These are phyloP conservation scores for Sungouiella thailandica DNA, from an alignment of 805 yeast genomes.

Conservation along the genomic window DNA sequence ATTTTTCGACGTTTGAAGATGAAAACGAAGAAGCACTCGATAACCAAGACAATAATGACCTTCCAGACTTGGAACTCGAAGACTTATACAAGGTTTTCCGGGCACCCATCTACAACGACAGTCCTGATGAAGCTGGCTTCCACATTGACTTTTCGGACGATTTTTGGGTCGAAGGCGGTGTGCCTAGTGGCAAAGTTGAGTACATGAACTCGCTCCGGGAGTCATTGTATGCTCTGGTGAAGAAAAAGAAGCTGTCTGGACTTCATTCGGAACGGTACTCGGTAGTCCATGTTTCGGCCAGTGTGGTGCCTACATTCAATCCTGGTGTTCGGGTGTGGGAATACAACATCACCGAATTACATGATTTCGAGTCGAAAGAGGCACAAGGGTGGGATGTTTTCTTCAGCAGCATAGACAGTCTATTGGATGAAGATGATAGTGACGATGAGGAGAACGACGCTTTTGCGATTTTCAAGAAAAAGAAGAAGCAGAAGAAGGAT, in stretches of 20 bases:
- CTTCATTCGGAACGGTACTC: constrained; percentile 54
- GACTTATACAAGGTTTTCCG: constrained; percentile 3
- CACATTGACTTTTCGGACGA: constrained; percentile 16
- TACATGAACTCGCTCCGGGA: constrained; percentile 60
- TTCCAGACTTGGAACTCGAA: constrained; percentile 5
- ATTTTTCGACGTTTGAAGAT: constrained; percentile 6
- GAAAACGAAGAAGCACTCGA: not conserved
- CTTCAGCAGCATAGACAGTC: constrained; percentile 29
- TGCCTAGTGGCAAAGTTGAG: constrained; percentile 59
- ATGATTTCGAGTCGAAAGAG: constrained; percentile 9
- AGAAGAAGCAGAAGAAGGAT: constrained; percentile 36
- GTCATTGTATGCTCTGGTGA: constrained; percentile 44
- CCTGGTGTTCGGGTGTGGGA: constrained; percentile 86
- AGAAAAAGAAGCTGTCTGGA: constrained; percentile 42
- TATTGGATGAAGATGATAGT: constrained; percentile 15
- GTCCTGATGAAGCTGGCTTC: constrained; percentile 11
- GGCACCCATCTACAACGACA: constrained; percentile 7
- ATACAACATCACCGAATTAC: constrained; percentile 62
- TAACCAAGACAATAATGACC: no score
- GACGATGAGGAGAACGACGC: constrained; percentile 7
- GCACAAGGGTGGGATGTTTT: constrained; percentile 53
- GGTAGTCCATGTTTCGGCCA: constrained; percentile 63
- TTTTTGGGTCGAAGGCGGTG: constrained; percentile 48
- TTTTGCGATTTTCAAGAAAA: constrained; percentile 7
- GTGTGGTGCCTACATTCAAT: constrained; percentile 80